A percentile compares a stretch with the other conserved stretches of the same genome.
Evolutionary conservation across 352 stramenopile species (phyloP).

Genomic region (Thalassiosira mediterranea): DNA sequence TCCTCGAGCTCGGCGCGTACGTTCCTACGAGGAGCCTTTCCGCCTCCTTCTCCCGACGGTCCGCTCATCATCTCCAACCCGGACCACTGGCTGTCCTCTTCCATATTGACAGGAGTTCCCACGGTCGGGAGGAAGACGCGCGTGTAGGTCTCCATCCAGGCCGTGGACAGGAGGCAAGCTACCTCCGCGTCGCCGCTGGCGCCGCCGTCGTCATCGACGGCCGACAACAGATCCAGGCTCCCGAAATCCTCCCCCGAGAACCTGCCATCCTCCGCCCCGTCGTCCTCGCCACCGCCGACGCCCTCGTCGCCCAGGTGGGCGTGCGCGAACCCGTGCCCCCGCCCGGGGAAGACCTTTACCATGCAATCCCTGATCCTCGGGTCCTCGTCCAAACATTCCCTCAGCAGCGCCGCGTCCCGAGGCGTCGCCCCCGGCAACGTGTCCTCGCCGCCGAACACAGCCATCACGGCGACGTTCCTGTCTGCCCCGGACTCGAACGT

Average conservation of each 20-base stretch:
- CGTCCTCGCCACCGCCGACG: constrained; percentile 1
- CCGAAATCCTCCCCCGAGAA: constrained; percentile 77
- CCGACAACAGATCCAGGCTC: constrained; percentile 33
- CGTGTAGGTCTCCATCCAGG: constrained; percentile 83
- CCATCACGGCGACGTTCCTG: constrained; percentile 71
- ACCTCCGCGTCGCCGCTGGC: constrained; percentile 73
- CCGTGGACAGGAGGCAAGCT: constrained; percentile 78
- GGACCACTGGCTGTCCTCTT: constrained; percentile 61
- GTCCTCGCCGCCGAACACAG: constrained; percentile 77
- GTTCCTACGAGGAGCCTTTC: constrained; percentile 57
- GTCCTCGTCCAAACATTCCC: constrained; percentile 65
- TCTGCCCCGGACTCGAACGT: constrained; percentile 53
- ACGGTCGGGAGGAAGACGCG: constrained; percentile 77
- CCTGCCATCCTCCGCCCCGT: constrained; percentile 27
- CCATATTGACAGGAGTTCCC: constrained; percentile 58
- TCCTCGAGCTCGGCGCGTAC: constrained; percentile 72
- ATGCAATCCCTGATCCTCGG: constrained; percentile 75
- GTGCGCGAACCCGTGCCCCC: constrained; percentile 81
- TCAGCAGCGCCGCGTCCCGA: constrained; percentile 67
- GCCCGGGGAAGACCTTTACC: constrained; percentile 82
- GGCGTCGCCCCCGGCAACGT: constrained; percentile 62
- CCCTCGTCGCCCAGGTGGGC: constrained; percentile 27
- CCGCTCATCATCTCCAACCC: constrained; percentile 44
- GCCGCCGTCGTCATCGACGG: too few species aligned
- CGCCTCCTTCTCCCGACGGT: constrained; percentile 34